phyloP scores from a whole-genome alignment of 2,329 filamentous ascomycete genomes.

The Esteya vermicola region DNA sequence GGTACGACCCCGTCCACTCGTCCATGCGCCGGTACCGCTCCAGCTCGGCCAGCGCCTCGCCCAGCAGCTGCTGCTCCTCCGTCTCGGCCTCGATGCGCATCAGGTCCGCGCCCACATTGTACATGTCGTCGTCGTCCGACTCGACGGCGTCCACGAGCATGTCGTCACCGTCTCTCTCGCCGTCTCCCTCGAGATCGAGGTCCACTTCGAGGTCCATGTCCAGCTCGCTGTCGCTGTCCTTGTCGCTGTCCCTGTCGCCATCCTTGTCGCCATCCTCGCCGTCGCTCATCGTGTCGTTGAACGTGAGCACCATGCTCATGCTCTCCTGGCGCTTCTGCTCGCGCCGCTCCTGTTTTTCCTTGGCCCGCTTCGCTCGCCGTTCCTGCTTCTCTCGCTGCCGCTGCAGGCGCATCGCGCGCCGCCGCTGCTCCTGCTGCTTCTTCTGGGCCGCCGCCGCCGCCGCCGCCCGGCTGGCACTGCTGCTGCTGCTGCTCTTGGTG shows the following conservation, averaged over 20 bases:
- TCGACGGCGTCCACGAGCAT: no score
- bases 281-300: slow-evolving; percentile 16
- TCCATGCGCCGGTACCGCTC: slow-evolving; percentile 54
- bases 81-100: slow-evolving; percentile 24
- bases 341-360: slow-evolving; percentile 5
- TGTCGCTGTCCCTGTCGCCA: slow-evolving; percentile 10
- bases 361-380: neutral
- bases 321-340: neutral
- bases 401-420: no score
- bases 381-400: neutral
- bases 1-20: slow-evolving; percentile 53
- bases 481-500: slow-evolving; percentile 13
- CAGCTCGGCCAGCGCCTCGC: slow-evolving; percentile 45
- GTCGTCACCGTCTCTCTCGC: no score
- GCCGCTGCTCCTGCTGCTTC: neutral
- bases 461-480: neutral
- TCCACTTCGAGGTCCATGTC: slow-evolving; percentile 15
- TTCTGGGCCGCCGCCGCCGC: neutral
- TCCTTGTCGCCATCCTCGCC: neutral
- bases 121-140: no score
- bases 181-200: no score
- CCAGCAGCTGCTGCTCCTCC: slow-evolving; percentile 27
- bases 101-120: slow-evolving; percentile 24
- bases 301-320: slow-evolving; percentile 18
- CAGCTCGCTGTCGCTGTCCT: slow-evolving; percentile 18